A percentile compares a stretch with the other conserved stretches of the same genome.
These are phyloP conservation scores for Kalanchoe fedtschenkoi DNA, from an alignment of 164 flowering plant genomes.

Conservation along the genomic window DNA sequence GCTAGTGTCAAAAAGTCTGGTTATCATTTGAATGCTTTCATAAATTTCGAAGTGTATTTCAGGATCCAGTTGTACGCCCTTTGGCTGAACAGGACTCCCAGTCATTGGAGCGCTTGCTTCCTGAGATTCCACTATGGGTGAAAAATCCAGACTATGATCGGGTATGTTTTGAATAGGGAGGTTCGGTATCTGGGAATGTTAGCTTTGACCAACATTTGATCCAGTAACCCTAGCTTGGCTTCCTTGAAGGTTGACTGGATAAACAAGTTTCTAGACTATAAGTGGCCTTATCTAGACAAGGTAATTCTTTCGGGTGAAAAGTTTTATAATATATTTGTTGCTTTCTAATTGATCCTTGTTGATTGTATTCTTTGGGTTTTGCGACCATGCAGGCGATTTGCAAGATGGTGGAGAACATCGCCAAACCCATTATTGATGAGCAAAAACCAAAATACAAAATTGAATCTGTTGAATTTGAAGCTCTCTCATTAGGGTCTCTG, in stretches of 20 bases:
- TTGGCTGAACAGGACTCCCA: slow-evolving; percentile 70
- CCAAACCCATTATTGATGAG: slow-evolving; percentile 87
- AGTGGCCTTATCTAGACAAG: slow-evolving; percentile 99
- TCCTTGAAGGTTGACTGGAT: slow-evolving; percentile 81
- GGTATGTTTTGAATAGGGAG: slow-evolving; percentile 29
- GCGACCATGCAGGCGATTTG: slow-evolving; percentile 63
- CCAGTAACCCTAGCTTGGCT: not conserved
- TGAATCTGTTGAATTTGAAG: slow-evolving; percentile 80
- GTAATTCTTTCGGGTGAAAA: slow-evolving; percentile 20
- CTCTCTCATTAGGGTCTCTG: slow-evolving; percentile 67
- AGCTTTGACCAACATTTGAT: not conserved
- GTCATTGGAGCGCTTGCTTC: slow-evolving; percentile 60
- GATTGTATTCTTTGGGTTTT: not conserved
- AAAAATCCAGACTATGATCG: slow-evolving; percentile 92
- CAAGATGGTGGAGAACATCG: slow-evolving; percentile 65
- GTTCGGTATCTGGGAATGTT: not conserved
- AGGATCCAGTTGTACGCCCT: slow-evolving; percentile 74
- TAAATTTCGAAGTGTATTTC: not conserved
- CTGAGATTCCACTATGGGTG: slow-evolving; percentile 93
- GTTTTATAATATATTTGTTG: not conserved
- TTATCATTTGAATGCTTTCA: not conserved
- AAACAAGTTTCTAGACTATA: slow-evolving; percentile 55
- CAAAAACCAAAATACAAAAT: slow-evolving; percentile 86
- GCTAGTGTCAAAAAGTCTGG: not conserved
- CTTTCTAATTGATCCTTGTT: not conserved